Percentiles rank a stretch among this genome's conserved stretches.
These are phyloP conservation scores for Pseudozyma hubeiensis DNA, from an alignment of 1,284 basidiomycete genomes.

Conservation along the genomic window DNA sequence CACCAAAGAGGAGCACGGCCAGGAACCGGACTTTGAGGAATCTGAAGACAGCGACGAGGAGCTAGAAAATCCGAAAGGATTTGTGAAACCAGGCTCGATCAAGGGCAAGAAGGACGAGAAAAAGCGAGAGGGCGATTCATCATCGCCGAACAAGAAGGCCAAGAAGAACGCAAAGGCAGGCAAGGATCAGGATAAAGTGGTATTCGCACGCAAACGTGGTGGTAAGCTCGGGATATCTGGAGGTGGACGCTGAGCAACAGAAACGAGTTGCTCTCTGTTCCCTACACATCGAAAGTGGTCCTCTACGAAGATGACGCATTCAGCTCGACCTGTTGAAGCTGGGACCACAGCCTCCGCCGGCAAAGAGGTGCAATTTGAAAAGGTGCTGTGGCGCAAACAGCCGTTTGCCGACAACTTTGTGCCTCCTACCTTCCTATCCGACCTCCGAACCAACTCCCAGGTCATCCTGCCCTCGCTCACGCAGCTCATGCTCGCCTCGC, in stretches of 20 bases:
- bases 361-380: slow-evolving; percentile 75
- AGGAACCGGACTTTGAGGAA: slow-evolving; percentile 20
- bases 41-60: slow-evolving; percentile 13
- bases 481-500: slow-evolving; percentile 76
- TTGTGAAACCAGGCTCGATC: slow-evolving; percentile 34
- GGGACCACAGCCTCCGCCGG: background rate
- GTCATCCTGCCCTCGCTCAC: slow-evolving; percentile 74
- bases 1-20: background rate
- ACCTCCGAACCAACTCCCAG: slow-evolving; percentile 71
- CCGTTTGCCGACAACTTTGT: slow-evolving; percentile 87
- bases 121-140: background rate
- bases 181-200: slow-evolving; percentile 42
- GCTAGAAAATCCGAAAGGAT: slow-evolving; percentile 2
- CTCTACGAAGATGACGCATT: no score
- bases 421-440: slow-evolving; percentile 80
- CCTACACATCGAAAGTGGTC: background rate
- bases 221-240: slow-evolving; percentile 39
- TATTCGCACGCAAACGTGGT: slow-evolving; percentile 38
- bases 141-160: slow-evolving; percentile 10
- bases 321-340: background rate
- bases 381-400: slow-evolving; percentile 84
- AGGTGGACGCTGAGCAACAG: slow-evolving; percentile 14
- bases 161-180: slow-evolving; percentile 4
- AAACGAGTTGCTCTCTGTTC: background rate
- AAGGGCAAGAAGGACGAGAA: slow-evolving; percentile 1